Evolutionary conservation across 768 basidiomycete genomes (phyloP).

Genomic region (Lactarius psammicola): DNA sequence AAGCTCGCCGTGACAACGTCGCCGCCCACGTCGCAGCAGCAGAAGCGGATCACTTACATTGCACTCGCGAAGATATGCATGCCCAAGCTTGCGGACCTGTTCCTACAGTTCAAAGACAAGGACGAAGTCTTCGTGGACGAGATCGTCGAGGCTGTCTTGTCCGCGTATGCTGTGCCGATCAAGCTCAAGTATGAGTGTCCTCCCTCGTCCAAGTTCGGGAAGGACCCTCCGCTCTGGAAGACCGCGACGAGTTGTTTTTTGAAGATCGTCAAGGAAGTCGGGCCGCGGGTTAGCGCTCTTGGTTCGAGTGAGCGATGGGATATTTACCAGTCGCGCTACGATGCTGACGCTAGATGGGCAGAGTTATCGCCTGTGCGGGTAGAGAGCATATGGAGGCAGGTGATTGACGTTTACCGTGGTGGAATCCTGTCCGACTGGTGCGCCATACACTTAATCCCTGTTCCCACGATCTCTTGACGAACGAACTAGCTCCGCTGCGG

Average conservation of each 20-base stretch:
- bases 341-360: slow-evolving; percentile 29
- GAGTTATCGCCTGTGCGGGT: slow-evolving; percentile 61
- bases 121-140: slow-evolving; percentile 72
- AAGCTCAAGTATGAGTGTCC: slow-evolving; percentile 96
- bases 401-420: slow-evolving; percentile 78
- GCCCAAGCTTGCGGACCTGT: slow-evolving; percentile 80
- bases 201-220: slow-evolving; percentile 79
- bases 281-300: slow-evolving; percentile 49
- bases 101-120: slow-evolving; percentile 59
- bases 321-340: neutral
- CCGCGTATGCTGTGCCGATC: slow-evolving; percentile 85
- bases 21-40: slow-evolving; percentile 43
- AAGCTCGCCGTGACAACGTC: slow-evolving; percentile 24
- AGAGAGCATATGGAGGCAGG: slow-evolving; percentile 83
- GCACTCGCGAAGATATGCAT: slow-evolving; percentile 86
- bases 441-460: neutral
- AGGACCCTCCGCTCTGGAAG: slow-evolving; percentile 90
- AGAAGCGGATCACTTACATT: slow-evolving; percentile 81
- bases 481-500: slow-evolving; percentile 50
- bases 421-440: slow-evolving; percentile 86
- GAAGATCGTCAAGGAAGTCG: slow-evolving; percentile 66
- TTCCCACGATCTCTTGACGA: neutral
- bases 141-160: slow-evolving; percentile 78
- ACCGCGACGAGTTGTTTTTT: slow-evolving; percentile 85
- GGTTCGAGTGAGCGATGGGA: slow-evolving; percentile 46